Evolutionary conservation across 306 rosid species (phyloP).

Genomic region (Casuarina equisetifolia): DNA sequence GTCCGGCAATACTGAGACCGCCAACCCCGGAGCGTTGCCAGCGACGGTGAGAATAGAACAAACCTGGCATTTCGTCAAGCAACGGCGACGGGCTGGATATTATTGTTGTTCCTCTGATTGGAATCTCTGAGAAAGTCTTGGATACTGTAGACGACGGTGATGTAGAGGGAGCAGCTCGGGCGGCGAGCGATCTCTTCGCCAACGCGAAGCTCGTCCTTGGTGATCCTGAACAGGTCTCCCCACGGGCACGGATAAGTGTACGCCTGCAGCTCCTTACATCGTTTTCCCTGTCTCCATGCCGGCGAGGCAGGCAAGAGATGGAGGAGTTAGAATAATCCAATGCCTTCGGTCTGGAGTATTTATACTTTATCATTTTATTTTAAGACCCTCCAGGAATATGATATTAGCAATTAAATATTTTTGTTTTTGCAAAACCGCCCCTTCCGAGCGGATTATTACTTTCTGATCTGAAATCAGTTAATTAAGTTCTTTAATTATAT

Average conservation of each 20-base stretch:
- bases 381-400: too few relatives aligned
- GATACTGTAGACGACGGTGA: conserved; percentile 80
- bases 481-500: too few relatives aligned
- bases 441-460: too few relatives aligned
- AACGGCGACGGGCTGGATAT: conserved; percentile 47
- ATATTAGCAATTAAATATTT: too few relatives aligned
- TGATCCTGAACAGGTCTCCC: conserved; percentile 90
- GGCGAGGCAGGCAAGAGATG: too few relatives aligned
- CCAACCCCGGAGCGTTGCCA: too few relatives aligned
- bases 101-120: conserved; percentile 39
- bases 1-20: neutral
- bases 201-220: conserved; percentile 76
- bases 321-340: too few relatives aligned
- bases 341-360: too few relatives aligned
- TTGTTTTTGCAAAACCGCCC: too few relatives aligned
- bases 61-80: conserved; percentile 53
- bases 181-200: conserved; percentile 97
- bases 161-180: conserved; percentile 96
- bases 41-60: neutral
- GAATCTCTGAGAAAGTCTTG: conserved; percentile 62
- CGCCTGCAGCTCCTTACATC: conserved; percentile 52
- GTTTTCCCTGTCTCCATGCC: too few relatives aligned
- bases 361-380: too few relatives aligned
- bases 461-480: too few relatives aligned
- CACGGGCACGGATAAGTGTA: conserved; percentile 95